phyloP scores from a whole-genome alignment of 2,329 filamentous ascomycete genomes.

The Fusarium floridanum region DNA sequence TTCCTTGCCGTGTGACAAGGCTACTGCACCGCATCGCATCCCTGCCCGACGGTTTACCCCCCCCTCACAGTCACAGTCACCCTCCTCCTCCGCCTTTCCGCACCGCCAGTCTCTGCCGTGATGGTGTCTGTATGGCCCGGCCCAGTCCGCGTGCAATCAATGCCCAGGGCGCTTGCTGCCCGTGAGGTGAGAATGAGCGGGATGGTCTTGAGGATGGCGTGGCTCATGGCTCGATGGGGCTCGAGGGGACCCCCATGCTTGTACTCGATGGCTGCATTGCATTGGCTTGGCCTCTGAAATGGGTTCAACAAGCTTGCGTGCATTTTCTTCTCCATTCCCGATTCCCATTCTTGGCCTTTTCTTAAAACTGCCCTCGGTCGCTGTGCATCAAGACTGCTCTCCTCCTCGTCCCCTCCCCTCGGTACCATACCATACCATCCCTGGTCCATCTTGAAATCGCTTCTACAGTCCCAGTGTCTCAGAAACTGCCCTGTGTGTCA shows the following conservation, averaged over 20 bases:
- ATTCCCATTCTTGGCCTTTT: constrained; percentile 30
- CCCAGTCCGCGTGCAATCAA: neutral
- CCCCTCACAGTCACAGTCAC: neutral
- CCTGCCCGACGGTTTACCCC: constrained; percentile 3
- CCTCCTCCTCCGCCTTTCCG: constrained; percentile 23
- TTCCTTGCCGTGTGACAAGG: constrained; percentile 35
- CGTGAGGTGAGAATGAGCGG: constrained; percentile 24
- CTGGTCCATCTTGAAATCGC: constrained; percentile 35
- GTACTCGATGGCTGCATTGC: constrained; percentile 29
- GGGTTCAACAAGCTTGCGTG: constrained; percentile 25
- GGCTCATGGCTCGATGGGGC: constrained; percentile 35
- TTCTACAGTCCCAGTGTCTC: constrained; percentile 33
- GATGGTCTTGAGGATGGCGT: constrained; percentile 32
- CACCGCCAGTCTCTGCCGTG: constrained; percentile 27
- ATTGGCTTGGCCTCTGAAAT: constrained; percentile 33
- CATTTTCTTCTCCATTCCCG: constrained; percentile 10
- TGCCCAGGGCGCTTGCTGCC: constrained; percentile 30
- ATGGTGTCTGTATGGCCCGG: constrained; percentile 5
- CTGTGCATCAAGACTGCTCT: constrained; percentile 30
- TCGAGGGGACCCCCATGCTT: neutral
- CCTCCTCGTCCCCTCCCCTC: constrained; percentile 17
- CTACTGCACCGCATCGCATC: constrained; percentile 37
- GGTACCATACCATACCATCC: constrained; percentile 10
- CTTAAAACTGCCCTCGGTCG: constrained; percentile 38
- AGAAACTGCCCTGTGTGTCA: constrained; percentile 18